A percentile compares a stretch with the other conserved stretches of the same genome.
These are phyloP conservation scores for Tubosaeta sp. DNA, from an alignment of 768 basidiomycete genomes.

Conservation along the genomic window DNA sequence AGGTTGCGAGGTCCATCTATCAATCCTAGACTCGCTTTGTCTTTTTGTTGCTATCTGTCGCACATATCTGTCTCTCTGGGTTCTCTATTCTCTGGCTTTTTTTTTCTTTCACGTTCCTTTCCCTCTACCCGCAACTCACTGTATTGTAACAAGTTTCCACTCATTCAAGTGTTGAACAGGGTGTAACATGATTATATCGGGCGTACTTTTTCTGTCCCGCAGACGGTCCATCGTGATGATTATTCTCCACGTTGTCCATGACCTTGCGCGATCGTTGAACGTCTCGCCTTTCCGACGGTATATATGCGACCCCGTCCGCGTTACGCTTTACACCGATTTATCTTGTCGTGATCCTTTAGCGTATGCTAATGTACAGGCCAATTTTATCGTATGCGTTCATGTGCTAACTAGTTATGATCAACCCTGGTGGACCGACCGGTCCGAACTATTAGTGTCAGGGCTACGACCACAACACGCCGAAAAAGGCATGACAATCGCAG, in stretches of 20 bases:
- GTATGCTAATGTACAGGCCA: slow-evolving; percentile 23
- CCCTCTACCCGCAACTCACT: slow-evolving; percentile 52
- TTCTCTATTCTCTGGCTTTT: slow-evolving; percentile 30
- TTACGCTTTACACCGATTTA: slow-evolving; percentile 12
- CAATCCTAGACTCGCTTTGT: slow-evolving; percentile 62
- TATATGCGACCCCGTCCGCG: slow-evolving; percentile 13
- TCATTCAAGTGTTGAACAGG: slow-evolving; percentile 57
- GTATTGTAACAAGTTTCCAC: slow-evolving; percentile 73
- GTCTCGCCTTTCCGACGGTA: slow-evolving; percentile 13
- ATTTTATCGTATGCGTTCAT: slow-evolving; percentile 9
- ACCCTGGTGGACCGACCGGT: no score
- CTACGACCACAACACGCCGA: no score
- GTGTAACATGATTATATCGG: slow-evolving; percentile 41
- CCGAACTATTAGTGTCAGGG: no score
- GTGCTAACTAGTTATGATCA: no score
- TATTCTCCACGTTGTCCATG: slow-evolving; percentile 9
- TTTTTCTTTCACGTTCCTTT: slow-evolving; percentile 4
- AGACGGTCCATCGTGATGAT: slow-evolving; percentile 13
- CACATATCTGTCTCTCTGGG: slow-evolving; percentile 71
- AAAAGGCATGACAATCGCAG: no score
- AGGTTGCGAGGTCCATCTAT: slow-evolving; percentile 79
- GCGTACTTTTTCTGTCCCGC: slow-evolving; percentile 13
- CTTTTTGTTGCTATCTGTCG: slow-evolving; percentile 72
- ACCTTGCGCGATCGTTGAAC: slow-evolving; percentile 12
- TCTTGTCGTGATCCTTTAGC: slow-evolving; percentile 28